These are phyloP conservation scores for Pythium sukuiense DNA, from an alignment of 352 stramenopile genomes.

Conservation along the genomic window DNA sequence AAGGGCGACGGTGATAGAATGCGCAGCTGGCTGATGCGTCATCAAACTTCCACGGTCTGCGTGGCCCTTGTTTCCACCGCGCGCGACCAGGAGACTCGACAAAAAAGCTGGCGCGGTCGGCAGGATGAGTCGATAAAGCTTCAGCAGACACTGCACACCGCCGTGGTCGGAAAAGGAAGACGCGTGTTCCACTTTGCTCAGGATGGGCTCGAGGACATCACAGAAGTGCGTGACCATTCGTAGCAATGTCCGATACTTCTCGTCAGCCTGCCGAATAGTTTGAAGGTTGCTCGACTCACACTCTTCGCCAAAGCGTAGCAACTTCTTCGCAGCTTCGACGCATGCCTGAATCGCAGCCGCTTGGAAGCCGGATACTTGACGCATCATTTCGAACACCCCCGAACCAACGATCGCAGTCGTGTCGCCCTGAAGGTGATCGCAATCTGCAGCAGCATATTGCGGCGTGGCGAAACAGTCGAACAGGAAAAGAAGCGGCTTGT, in stretches of 20 bases:
- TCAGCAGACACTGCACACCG: conserved; percentile 88
- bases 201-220: conserved; percentile 93
- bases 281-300: not conserved
- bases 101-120: conserved; percentile 80
- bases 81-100: conserved; percentile 42
- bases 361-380: conserved; percentile 91
- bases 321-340: conserved; percentile 88
- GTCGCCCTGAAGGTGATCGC: conserved; percentile 91
- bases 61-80: conserved; percentile 4
- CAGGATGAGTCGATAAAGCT: conserved; percentile 89
- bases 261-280: not conserved
- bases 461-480: conserved; percentile 91
- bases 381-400: conserved; percentile 96
- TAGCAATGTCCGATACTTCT: conserved; percentile 42
- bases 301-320: conserved; percentile 76
- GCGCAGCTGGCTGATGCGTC: conserved; percentile 88
- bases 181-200: conserved; percentile 94
- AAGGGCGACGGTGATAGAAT: conserved; percentile 87
- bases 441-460: conserved; percentile 85
- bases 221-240: conserved; percentile 81
- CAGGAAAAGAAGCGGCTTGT: conserved; percentile 90
- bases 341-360: conserved; percentile 85
- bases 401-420: conserved; percentile 92
- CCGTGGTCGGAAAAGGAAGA: conserved; percentile 89
- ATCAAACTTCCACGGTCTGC: conserved; percentile 22